Evolutionary conservation across 352 stramenopile species (phyloP), one percentile per base, ranked within the genome.

Genomic region (Hyaloperonospora brassicae): DNA sequence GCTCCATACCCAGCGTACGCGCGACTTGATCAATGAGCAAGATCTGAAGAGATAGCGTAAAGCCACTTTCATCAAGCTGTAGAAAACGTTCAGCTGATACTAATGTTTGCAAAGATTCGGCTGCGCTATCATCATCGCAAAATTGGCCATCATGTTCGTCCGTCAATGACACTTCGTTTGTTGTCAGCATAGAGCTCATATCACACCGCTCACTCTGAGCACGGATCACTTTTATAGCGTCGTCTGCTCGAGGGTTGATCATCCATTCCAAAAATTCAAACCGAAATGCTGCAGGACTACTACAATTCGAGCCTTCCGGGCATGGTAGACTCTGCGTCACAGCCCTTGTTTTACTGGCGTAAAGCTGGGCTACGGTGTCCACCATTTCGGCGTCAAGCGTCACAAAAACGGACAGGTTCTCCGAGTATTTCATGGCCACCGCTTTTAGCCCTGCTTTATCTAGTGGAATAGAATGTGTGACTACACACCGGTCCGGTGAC

Each of bases 261-360:
- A 78, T 71, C 82, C 84, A 91, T 58, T 94, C 84, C 8, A 82
- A 69, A 24, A 89, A 94, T 50, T 93, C 84, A 48, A 94, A 88
- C 17, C 75, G 77, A 49, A 91, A 89, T 13, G 67, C 64, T 1
- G 73, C 79, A 12, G 84, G 75, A 11, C 68, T 73, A 11, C 73
- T 68, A 45, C 84, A 94, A 40, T 79, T 87, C 17, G 72, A 68
- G n/a, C 77, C 80, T 68, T 89, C 77, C 3, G 73, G 48, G 27
- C 84, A 94, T 3, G 75, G 42, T 35, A 86, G 71, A 50, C 66
- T 89, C 51, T 87, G 76, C 8, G 74, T 90, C 17, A 93, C 68
- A 0, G 76, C 73, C 34, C 82, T 74, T 22, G 73, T 57, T 48
- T 93, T 93, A 52, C 76, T 89, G 4, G 74, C 55, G 48, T 90